A percentile compares a stretch with the other conserved stretches of the same genome.
These are phyloP conservation scores for Chrysoporthe cubensis DNA, from an alignment of 2,329 filamentous ascomycete genomes.

Conservation along the genomic window DNA sequence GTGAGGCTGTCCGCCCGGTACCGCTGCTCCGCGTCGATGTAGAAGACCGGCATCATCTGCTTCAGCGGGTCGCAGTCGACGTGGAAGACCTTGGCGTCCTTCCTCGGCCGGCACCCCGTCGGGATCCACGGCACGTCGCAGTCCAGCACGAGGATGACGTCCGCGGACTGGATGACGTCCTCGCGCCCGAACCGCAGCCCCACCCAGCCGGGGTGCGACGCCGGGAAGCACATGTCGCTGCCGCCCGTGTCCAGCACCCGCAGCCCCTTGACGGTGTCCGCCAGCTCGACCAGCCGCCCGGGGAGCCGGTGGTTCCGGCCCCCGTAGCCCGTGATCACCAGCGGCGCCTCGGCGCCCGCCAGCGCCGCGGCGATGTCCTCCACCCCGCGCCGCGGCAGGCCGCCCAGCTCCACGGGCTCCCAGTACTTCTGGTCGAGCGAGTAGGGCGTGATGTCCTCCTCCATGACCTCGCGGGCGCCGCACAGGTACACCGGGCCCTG, in stretches of 20 bases:
- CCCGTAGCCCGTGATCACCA: conserved; percentile 72
- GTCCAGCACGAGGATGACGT: conserved; percentile 83
- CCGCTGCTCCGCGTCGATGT: conserved; percentile 66
- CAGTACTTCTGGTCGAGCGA: conserved; percentile 70
- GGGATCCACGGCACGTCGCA: conserved; percentile 94
- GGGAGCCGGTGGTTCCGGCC: conserved; percentile 71
- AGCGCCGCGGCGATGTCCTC: conserved; percentile 65
- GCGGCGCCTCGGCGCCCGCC: conserved; percentile 64
- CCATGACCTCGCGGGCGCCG: conserved; percentile 81
- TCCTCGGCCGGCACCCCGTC: conserved; percentile 65
- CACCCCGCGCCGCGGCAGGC: conserved; percentile 55
- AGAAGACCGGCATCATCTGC: conserved; percentile 75
- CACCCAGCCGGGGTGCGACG: conserved; percentile 68
- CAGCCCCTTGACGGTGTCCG: conserved; percentile 68
- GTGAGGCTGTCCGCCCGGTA: conserved; percentile 69
- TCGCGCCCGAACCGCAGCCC: conserved; percentile 77
- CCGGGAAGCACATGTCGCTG: conserved; percentile 81
- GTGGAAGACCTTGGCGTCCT: conserved; percentile 62
- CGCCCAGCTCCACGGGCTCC: conserved; percentile 71
- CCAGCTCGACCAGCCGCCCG: conserved; percentile 65
- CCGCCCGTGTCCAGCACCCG: conserved; percentile 77
- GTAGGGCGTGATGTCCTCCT: conserved; percentile 79
- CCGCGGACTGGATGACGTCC: conserved; percentile 73
- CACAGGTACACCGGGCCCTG: conserved; percentile 80
- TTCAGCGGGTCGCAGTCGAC: conserved; percentile 70